phyloP scores from a whole-genome alignment of 441 rosid genomes.

The Corymbia citriodora region DNA sequence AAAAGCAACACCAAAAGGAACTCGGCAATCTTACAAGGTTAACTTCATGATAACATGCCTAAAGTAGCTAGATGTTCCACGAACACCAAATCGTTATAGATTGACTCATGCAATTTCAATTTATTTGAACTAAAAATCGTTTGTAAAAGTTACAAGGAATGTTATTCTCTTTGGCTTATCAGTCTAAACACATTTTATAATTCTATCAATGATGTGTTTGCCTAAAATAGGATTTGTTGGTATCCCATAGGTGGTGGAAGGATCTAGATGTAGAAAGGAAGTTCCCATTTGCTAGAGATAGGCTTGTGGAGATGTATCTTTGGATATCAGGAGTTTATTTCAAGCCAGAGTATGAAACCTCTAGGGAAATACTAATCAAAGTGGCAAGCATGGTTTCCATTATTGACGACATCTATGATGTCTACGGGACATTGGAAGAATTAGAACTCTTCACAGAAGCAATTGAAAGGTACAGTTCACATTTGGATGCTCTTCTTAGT shows the following conservation, averaged over 20 bases:
- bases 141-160: background rate
- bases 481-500: background rate
- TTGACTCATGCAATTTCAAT: background rate
- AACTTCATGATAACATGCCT: background rate
- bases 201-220: background rate
- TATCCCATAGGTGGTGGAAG: slow-evolving; percentile 26
- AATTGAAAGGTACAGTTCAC: slow-evolving; percentile 12
- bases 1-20: slow-evolving; percentile 18
- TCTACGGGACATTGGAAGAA: slow-evolving; percentile 28
- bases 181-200: background rate
- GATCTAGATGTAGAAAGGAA: slow-evolving; percentile 8
- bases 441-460: slow-evolving; percentile 13
- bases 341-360: slow-evolving; percentile 27
- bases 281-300: slow-evolving; percentile 23
- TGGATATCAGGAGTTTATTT: slow-evolving; percentile 15
- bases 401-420: slow-evolving; percentile 36
- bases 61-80: no score
- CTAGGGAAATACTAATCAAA: slow-evolving; percentile 12
- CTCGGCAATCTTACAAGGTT: slow-evolving; percentile 12
- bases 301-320: slow-evolving; percentile 21
- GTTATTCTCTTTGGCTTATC: no score
- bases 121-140: background rate
- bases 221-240: background rate
- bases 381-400: background rate
- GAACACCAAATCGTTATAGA: background rate